Evolutionary conservation across 139 green algal genomes (phyloP), one percentile per base, ranked within the genome.

Genomic region (Dunaliella primolecta): DNA sequence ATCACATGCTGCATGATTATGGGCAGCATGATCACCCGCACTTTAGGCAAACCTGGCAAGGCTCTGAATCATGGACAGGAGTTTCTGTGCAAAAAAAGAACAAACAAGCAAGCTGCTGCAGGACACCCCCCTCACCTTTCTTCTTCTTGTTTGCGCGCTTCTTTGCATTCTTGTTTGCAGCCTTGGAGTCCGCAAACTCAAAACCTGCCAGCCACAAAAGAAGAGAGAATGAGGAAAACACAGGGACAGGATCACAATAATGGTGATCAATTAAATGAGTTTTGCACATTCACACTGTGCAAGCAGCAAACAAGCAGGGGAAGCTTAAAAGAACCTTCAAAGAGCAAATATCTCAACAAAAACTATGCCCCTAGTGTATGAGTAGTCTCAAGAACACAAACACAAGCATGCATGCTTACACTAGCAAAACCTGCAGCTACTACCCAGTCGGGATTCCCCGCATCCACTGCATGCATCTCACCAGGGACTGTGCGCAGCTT

Each of bases 111-210:
- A n/a, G n/a, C n/a, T n/a, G n/a, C n/a, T n/a, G n/a, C n/a, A n/a
- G n/a, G n/a, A n/a, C n/a, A n/a, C n/a, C n/a, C n/a, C n/a, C n/a
- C n/a, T n/a, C 36, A 56, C 84, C 77, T 30, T 74, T 83, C 77
- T 75, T 90, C 84, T 92, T 93, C 80, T 92, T 92, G 27, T 86
- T 85, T 0, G 88, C 86, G 0, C 91, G 87, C 86, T 89, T 91
- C 84, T 91, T 90, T 1, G 93, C 92, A 80, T 97, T 97, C 85
- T 96, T 97, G 38, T 78, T 87, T 0, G 92, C 89, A 7, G 91
- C 81, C 94, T 96, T 89, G 78, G 84, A 3, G 76, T 78, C 80
- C 35, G 87, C 83, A 79, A 87, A 87, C 74, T 89, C 88, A n/a
- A 83, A 84, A 2, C 85, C 83, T 86, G 84, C 74, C n/a, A n/a